Evolutionary conservation across 2,329 filamentous ascomycete genomes (phyloP), one percentile per base, ranked within the genome.

Genomic region (Cercospora sp.): DNA sequence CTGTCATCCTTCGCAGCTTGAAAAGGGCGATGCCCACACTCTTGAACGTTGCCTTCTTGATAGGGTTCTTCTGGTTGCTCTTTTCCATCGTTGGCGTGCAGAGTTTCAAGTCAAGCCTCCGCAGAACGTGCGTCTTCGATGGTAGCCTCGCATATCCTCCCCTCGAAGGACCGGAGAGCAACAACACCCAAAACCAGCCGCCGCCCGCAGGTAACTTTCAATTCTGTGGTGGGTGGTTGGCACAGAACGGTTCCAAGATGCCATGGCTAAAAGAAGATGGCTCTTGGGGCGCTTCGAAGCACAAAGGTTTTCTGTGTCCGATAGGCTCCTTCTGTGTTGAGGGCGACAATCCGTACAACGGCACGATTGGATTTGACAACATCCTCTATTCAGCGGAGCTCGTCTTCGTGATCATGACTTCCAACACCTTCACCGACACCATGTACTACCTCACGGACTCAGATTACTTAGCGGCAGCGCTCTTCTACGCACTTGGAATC

Each of bases 351-450:
- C 95, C 95, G 0, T 93, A 88, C 78, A 92, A 92, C 74, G 89
- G 88, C 62, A 99, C 95, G 0, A 87, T 97, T 74, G 96, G 90
- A 78, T 99, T 98, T 76, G 95, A 99, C 82, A 94, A 98, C 77
- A 96, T 99, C 48, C 81, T 92, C 31, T 90, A 98, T 71, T 97
- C 94, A 0, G 82, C 98, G 63, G 93, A 99, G 80, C 84, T 98
- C 67, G 94, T 99, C 2, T 99, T 99, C 77, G 93, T 99, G 62
- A 90, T 99, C 77, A 99, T 99, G 92, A 97, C 93, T 75, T 94
- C 93, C 60, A 99, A 99, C 78, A 99, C 95, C 0, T 99, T 96
- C 80, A 91, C 93, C 1, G 93, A 98, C 79, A 82, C 98, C 63
- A 93, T 99, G 84, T 99, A 99, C 79, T 91, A 93, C 74, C 93